A percentile compares a stretch with the other conserved stretches of the same genome.
phyloP scores from a whole-genome alignment of 2,329 filamentous ascomycete genomes.

The Rutstroemia sydowiana region DNA sequence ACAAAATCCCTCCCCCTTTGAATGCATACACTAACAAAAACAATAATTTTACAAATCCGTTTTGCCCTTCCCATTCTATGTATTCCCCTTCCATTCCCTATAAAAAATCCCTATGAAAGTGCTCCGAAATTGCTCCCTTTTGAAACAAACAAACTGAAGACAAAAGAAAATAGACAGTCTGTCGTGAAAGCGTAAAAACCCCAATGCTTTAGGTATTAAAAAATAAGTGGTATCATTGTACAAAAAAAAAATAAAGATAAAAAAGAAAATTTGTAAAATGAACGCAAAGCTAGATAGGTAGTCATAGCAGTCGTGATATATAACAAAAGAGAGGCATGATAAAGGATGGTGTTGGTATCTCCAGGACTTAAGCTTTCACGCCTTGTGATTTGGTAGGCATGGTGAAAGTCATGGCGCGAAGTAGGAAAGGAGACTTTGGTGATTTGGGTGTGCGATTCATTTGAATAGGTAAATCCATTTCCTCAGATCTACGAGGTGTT shows the following conservation, averaged over 20 bases:
- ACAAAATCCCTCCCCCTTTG: too few species aligned
- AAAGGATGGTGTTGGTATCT: background rate
- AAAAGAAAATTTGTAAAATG: background rate
- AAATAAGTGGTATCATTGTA: too few species aligned
- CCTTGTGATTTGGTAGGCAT: constrained; percentile 4
- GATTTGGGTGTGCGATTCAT: background rate
- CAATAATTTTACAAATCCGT: too few species aligned
- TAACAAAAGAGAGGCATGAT: background rate
- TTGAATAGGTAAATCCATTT: background rate
- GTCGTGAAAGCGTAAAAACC: too few species aligned
- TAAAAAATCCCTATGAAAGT: too few species aligned
- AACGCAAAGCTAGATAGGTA: background rate
- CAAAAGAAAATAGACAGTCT: too few species aligned
- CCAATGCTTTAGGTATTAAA: too few species aligned
- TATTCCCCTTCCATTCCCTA: too few species aligned
- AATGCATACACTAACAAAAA: too few species aligned
- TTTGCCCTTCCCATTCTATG: too few species aligned
- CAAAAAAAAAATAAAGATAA: background rate
- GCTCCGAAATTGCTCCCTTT: too few species aligned
- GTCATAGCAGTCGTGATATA: background rate
- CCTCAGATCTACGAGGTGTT: background rate
- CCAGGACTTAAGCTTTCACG: background rate
- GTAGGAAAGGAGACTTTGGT: constrained; percentile 1
- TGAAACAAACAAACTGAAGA: too few species aligned
- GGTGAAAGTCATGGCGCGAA: background rate